Conservation (phyloP, 2,329 filamentous ascomycete species). For the Teratosphaeria zuluensis region DNA sequence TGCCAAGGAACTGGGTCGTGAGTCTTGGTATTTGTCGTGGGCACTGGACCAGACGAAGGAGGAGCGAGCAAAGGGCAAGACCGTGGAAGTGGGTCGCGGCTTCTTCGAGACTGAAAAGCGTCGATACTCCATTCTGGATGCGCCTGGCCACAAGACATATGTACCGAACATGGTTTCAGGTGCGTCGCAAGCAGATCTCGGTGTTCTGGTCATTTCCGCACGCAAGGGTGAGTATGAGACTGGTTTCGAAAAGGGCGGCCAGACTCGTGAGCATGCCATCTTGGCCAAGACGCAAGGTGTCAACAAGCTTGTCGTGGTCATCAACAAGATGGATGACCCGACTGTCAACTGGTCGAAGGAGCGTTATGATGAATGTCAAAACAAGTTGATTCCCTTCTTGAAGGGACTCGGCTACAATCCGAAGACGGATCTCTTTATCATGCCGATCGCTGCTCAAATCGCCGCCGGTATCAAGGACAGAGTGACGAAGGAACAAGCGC, state of each 20-base stretch:
- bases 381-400: constrained; percentile 77
- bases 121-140: constrained; percentile 91
- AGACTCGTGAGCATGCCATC: constrained; percentile 95
- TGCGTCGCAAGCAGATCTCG: constrained; percentile 72
- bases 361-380: constrained; percentile 84
- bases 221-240: constrained; percentile 99
- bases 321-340: constrained; percentile 99
- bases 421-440: constrained; percentile 87
- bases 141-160: constrained; percentile 94
- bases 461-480: constrained; percentile 81
- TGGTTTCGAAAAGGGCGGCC: constrained; percentile 91
- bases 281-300: constrained; percentile 97
- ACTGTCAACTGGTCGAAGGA: constrained; percentile 95
- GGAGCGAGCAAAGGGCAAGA: constrained; percentile 93
- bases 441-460: constrained; percentile 90
- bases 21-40: constrained; percentile 99
- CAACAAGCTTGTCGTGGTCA: constrained; percentile 86
- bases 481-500: constrained; percentile 62
- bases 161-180: constrained; percentile 93
- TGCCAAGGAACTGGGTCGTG: constrained; percentile 88
- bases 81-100: constrained; percentile 89
- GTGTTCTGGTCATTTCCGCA: constrained; percentile 89
- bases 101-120: constrained; percentile 97
- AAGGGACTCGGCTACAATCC: constrained; percentile 90
- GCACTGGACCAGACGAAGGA: constrained; percentile 95